Evolutionary conservation across 2,329 filamentous ascomycete genomes (phyloP).

Genomic region (Juglanconis sp.): DNA sequence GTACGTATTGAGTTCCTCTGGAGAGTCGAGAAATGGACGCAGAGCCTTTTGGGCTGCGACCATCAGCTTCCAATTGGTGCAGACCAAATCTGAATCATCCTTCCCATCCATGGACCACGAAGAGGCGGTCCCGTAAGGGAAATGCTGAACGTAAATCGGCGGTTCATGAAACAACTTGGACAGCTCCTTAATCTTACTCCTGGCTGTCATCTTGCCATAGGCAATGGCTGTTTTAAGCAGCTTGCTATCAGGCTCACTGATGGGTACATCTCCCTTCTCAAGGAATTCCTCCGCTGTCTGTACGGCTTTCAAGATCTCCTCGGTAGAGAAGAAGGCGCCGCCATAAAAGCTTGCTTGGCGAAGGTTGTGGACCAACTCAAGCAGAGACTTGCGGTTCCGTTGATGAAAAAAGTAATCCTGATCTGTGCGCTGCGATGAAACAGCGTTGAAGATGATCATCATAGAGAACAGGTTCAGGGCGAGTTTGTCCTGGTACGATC

Average conservation of each 20-base stretch:
- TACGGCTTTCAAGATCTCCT: conserved; percentile 62
- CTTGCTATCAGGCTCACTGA: conserved; percentile 57
- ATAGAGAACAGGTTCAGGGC: conserved; percentile 82
- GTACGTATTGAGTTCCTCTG: conserved; percentile 43
- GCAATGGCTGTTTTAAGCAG: conserved; percentile 63
- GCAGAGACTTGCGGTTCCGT: conserved; percentile 63
- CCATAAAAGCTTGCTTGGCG: conserved; percentile 82
- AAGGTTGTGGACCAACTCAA: conserved; percentile 71
- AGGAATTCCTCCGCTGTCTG: conserved; percentile 68
- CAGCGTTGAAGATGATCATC: conserved; percentile 78
- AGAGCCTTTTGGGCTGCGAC: conserved; percentile 51
- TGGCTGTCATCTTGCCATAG: conserved; percentile 57
- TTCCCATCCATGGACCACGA: conserved; percentile 66
- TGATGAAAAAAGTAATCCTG: conserved; percentile 86
- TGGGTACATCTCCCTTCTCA: conserved; percentile 54
- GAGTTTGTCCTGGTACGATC: conserved; percentile 79
- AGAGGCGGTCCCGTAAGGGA: conserved; percentile 57
- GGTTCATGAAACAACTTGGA: conserved; percentile 74
- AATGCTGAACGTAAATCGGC: conserved; percentile 66
- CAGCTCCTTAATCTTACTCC: conserved; percentile 61
- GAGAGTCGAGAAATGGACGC: conserved; percentile 40
- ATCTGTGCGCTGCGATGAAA: conserved; percentile 82
- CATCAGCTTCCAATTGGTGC: conserved; percentile 49
- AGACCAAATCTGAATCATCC: conserved; percentile 45
- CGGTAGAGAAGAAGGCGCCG: conserved; percentile 68